phyloP scores from a whole-genome alignment of 2,329 filamentous ascomycete genomes.

The Mycosphaerelloides madeirae region DNA sequence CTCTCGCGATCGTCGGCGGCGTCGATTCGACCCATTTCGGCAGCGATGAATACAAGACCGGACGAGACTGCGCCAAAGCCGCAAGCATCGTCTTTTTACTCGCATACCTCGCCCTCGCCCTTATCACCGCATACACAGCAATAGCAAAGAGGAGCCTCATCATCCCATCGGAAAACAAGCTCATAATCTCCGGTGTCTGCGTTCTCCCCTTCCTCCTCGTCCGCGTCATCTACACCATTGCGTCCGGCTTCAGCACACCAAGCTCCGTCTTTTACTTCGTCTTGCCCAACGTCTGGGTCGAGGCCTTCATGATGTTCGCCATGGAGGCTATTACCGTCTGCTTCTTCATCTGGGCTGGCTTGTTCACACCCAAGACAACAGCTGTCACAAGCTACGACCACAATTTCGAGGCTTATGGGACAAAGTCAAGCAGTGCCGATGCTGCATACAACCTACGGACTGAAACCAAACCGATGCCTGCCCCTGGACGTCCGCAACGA shows the following conservation, averaged over 20 bases:
- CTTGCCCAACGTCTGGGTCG: conserved; percentile 16
- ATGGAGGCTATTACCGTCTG: conserved; percentile 24
- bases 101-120: conserved; percentile 15
- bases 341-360: conserved; percentile 21
- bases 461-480: neutral
- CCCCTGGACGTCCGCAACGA: conserved; percentile 2
- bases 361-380: conserved; percentile 16
- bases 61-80: conserved; percentile 16
- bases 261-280: conserved; percentile 19
- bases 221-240: conserved; percentile 34
- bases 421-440: neutral
- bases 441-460: neutral
- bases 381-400: too few relatives aligned
- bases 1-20: conserved; percentile 27
- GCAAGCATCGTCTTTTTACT: conserved; percentile 20
- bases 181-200: conserved; percentile 23
- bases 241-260: conserved; percentile 15
- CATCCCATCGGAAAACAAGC: conserved; percentile 11
- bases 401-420: neutral
- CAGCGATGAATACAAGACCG: conserved; percentile 6
- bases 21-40: conserved; percentile 5
- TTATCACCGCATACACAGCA: conserved; percentile 13
- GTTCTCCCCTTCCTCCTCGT: conserved; percentile 29
- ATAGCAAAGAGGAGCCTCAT: conserved; percentile 6
- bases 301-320: conserved; percentile 26